Base-by-base conservation (phyloP, 2,329 filamentous ascomycete genomes). In the Epicoccum sorghinum region DNA sequence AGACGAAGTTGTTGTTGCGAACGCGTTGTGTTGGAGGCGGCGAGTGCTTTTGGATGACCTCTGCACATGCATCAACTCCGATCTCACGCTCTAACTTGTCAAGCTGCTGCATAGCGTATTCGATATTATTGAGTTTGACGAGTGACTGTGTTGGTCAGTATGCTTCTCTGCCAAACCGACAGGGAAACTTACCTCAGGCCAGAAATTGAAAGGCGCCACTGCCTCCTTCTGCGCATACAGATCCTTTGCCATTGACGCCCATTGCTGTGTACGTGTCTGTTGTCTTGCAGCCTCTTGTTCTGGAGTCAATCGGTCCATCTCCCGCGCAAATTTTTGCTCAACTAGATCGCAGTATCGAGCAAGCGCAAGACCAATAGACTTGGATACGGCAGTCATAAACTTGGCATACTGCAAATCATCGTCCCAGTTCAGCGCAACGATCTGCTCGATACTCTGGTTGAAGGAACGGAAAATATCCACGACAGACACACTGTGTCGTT, bases 61-160 rank as follows among this genome's bases (percentile, higher is more conserved):
- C 87, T 3, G 93, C 93, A 68, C 92, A 97, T 9, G 84, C 89
- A 71, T 99, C 95, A 10, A 96, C 92, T 66, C 97, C 93, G 80
- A 98, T 91, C 54, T 88, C 86, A 69, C 85, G 88, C 72, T 98
- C 93, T 6, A 99, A 82, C 73, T 90, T 91, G 72, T 99, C 95
- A 47, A 99, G 83, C 69, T 96, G 91, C 52, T 92, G 85, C 77
- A 96, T 92, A 4, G 93, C 93, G 75, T 91, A 98, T 76, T 97
- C 93, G 61, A 99, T 88, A 69, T 99, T 96, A 80, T 99, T 99
- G 64, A 99, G 84, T 76, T 98, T 99, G 58, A 99, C 92, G 66
- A 99, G 89, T 4, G 93, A 97, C 90, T 96, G 22, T 22, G 41
- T 8, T 23, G 2, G 22, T 64, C 40, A 62, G 58, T 14, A 47